Evolutionary conservation across 2,329 filamentous ascomycete species (phyloP), one percentile per base, ranked within the genome.

Genomic region (Cadophora luteo-olivacea): DNA sequence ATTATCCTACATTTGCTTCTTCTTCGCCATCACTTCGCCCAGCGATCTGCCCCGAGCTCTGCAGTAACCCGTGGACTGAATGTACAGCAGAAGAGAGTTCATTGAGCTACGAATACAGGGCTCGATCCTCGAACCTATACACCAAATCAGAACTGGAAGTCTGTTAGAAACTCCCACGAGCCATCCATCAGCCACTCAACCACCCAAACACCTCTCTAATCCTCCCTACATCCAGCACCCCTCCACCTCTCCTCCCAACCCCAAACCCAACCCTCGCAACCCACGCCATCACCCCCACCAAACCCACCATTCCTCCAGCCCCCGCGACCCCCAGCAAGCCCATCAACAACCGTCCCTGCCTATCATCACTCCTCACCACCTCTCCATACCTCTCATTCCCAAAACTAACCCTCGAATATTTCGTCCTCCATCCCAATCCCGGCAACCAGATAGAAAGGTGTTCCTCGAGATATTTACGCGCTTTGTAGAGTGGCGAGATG

Each of bases 381-480:
- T 97, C 91, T 0, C 92, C 92, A 79, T 99, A 99, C 24, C 92
- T 84, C 81, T 97, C 91, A 76, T 97, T 97, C 68, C 93, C 93
- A 78, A 99, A 99, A 73, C 94, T 97, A 9, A 99, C 91, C 24
- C 95, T 87, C 0, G 92, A 89, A 78, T 99, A 99, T 81, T 97
- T 93, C 1, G 96, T 99, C 77, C 91, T 89, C 90, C 95, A 97
- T 0, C 95, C 96, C 14, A 94, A 80, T 32, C 85, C 82, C 0
- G 96, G 96, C 1, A 97, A 77, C 74, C 91, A 90, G 16, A 91
- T 86, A 64, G 91, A 92, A 64, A 98, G 82, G 41, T 86, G 87
- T 82, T 99, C 96, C 77, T 99, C 96, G 16, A 97, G 82, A 72
- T 84, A 89, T 80, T 99, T 99, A 66, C 96, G 88, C 11, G 96